Conservation (phyloP, 768 basidiomycete genomes). For the Antrodiella citrinella region DNA sequence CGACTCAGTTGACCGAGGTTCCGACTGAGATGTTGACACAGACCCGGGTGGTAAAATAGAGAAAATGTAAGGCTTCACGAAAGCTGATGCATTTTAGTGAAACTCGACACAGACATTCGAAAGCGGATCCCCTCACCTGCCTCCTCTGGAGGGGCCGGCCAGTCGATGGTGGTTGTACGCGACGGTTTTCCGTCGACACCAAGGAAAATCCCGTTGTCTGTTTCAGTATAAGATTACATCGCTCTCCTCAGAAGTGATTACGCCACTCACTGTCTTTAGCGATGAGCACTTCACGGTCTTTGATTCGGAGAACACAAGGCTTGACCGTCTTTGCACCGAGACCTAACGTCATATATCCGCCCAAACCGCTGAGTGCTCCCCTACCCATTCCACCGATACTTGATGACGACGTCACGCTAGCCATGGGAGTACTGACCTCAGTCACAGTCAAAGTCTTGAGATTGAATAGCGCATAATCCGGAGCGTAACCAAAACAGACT, state of each 20-base stretch:
- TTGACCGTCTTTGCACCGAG: slow-evolving; percentile 61
- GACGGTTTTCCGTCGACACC: slow-evolving; percentile 50
- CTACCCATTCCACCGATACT: slow-evolving; percentile 43
- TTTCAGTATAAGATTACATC: not conserved
- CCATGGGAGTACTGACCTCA: slow-evolving; percentile 40
- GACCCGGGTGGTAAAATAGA: slow-evolving; percentile 66
- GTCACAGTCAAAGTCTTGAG: slow-evolving; percentile 48
- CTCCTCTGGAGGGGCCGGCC: slow-evolving; percentile 81
- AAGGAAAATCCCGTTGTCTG: slow-evolving; percentile 66
- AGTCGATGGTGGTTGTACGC: slow-evolving; percentile 46
- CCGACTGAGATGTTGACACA: slow-evolving; percentile 29
- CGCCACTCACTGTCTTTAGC: slow-evolving; percentile 68
- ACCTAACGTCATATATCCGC: slow-evolving; percentile 81
- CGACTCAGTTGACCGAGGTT: slow-evolving; percentile 15
- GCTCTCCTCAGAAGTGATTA: not conserved
- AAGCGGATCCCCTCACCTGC: slow-evolving; percentile 37
- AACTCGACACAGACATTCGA: not conserved
- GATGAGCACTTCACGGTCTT: slow-evolving; percentile 59
- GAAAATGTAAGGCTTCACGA: slow-evolving; percentile 71
- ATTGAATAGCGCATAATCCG: slow-evolving; percentile 69
- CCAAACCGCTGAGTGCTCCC: slow-evolving; percentile 71
- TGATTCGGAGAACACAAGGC: slow-evolving; percentile 48
- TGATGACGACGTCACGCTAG: slow-evolving; percentile 27
- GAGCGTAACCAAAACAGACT: slow-evolving; percentile 74
- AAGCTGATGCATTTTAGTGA: slow-evolving; percentile 36